These are phyloP conservation scores for Melocanna baccifera DNA, from an alignment of 176 grass and related monocot species.

Conservation along the genomic window DNA sequence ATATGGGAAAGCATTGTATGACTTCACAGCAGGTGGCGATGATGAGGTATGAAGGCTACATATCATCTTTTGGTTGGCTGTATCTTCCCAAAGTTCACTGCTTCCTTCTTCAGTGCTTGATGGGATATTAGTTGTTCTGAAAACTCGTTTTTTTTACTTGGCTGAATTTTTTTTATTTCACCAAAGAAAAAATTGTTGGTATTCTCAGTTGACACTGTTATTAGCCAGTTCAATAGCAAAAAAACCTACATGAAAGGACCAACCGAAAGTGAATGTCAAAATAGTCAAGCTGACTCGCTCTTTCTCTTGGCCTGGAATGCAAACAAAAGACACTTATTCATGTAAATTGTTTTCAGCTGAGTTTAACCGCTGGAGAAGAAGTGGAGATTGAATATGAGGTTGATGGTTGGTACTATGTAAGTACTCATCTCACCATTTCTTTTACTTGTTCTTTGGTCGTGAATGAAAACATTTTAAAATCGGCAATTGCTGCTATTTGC, in stretches of 20 bases:
- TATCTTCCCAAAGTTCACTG: not conserved
- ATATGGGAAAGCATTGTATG: slow-evolving; percentile 89
- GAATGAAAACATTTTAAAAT: not conserved
- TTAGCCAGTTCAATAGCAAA: not conserved
- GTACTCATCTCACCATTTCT: slow-evolving; percentile 20
- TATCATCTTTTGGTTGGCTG: slow-evolving; percentile 2
- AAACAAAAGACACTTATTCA: slow-evolving; percentile 3
- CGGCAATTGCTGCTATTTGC: not conserved
- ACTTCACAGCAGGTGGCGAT: slow-evolving; percentile 94
- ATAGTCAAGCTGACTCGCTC: not conserved
- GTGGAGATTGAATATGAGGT: slow-evolving; percentile 98
- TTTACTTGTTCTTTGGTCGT: not conserved
- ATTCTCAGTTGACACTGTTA: not conserved
- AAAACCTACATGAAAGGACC: not conserved
- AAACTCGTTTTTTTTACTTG: not conserved
- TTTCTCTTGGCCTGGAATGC: slow-evolving; percentile 3
- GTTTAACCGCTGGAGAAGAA: slow-evolving; percentile 84
- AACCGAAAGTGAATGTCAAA: not conserved
- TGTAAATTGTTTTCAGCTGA: slow-evolving; percentile 64
- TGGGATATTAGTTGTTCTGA: slow-evolving; percentile 13
- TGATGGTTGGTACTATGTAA: slow-evolving; percentile 99
- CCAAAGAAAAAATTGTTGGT: not conserved
- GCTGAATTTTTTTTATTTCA: not conserved
- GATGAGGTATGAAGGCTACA: slow-evolving; percentile 69
- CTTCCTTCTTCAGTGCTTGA: slow-evolving; percentile 6